Conservation (phyloP, 345 rosid species). For the Hypericum androsaemum region DNA sequence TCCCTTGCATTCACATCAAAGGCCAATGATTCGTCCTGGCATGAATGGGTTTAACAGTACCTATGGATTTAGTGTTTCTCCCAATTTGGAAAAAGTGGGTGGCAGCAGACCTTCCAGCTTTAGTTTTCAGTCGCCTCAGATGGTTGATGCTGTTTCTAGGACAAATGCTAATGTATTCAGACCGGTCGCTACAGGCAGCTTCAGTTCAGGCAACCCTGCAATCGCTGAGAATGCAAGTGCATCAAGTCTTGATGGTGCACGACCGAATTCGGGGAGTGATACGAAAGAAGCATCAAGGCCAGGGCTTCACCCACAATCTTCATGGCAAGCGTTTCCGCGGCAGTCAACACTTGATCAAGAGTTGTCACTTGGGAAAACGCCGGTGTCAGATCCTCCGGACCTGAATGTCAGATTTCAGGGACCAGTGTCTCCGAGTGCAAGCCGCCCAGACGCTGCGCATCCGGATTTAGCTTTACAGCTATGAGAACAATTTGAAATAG, state of each 20-base stretch:
- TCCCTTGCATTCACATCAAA: slow-evolving; percentile 20
- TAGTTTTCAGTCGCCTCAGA: slow-evolving; percentile 23
- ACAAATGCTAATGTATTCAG: slow-evolving; percentile 14
- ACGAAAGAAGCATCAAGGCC: slow-evolving; percentile 9
- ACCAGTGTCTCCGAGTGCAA: slow-evolving; percentile 33
- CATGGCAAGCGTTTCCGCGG: slow-evolving; percentile 15
- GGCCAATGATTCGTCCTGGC: slow-evolving; percentile 16
- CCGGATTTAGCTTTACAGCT: slow-evolving; percentile 60
- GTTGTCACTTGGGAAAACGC: slow-evolving; percentile 13
- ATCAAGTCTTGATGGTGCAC: slow-evolving; percentile 5
- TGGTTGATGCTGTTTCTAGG: slow-evolving; percentile 16
- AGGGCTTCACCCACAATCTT: slow-evolving; percentile 1
- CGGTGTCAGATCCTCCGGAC: slow-evolving; percentile 34
- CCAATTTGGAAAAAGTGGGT: slow-evolving; percentile 26
- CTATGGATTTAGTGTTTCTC: slow-evolving; percentile 25
- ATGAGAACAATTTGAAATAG: slow-evolving; percentile 16
- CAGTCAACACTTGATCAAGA: slow-evolving; percentile 16
- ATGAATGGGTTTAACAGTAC: slow-evolving; percentile 35
- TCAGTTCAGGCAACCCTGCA: slow-evolving; percentile 18
- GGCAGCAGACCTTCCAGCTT: slow-evolving; percentile 22
- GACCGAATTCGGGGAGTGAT: slow-evolving; percentile 13
- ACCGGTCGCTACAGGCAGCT: slow-evolving; percentile 9
- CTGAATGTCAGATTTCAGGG: slow-evolving; percentile 35
- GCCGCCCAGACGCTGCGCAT: slow-evolving; percentile 28
- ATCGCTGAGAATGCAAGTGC: slow-evolving; percentile 12